Base-by-base conservation (phyloP, 176 grass and related monocot species). In the Musa acuminata region DNA sequence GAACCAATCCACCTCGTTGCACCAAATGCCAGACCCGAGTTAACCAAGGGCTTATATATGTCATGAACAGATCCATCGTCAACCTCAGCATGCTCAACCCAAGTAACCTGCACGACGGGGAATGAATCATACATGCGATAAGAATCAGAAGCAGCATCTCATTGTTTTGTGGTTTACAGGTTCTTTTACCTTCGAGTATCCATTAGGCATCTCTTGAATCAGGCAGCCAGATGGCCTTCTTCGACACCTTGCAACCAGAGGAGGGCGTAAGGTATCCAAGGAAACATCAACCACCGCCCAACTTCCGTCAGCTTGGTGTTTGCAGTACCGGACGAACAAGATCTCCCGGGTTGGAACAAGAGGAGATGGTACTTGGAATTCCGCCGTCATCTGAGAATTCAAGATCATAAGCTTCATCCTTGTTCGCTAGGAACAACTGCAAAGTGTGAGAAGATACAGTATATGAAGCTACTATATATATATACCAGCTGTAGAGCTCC, bases 201-300 rank as follows among this genome's bases (percentile, higher is more conserved):
- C 74, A 76, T 76, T 76, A 16, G 74, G 58, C 74, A 64, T 52
- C 51, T 76, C 74, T 13, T 76, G 74, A 76, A 76, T 76, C 3
- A 76, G 19, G 74, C 74, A 76, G 43, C 74, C 74, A 21, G 74
- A 76, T 2, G 74, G 74, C 74, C 74, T 76, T 76, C 74, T 62
- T 27, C 74, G 58, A 19, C 74, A 76, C 64, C 74, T 22, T 48
- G 52, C 3, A 16, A 49, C 20, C 0, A 59, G 24, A n/a, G 55
- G 20, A 9, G 74, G 74, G 17, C 74, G 74, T 9, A 76, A 63
- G 58, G 29, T 76, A n/a, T 76, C 74, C 74, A 76, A 76, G 59
- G 74, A 76, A 19, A 64, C 74, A 76, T 76, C 75, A 9, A 77
- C 75, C 60, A 77, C 75, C 52, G 75, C 75, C 75, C 75, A 77